Evolutionary conservation across 2,329 filamentous ascomycete species (phyloP), one percentile per base, ranked within the genome.

Genomic region (Esteya vermicola): DNA sequence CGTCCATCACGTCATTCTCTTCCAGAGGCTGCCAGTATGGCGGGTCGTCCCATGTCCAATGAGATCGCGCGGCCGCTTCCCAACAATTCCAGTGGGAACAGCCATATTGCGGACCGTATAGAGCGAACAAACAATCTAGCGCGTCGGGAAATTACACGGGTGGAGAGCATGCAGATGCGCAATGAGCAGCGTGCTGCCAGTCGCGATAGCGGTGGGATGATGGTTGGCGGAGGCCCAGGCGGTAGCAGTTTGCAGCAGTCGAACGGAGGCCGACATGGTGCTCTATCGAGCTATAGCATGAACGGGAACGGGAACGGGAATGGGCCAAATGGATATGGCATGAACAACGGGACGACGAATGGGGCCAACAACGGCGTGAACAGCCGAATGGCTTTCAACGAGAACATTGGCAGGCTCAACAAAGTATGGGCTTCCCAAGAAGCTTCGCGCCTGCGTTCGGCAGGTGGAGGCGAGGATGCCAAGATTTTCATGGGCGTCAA

Each of bases 401-500:
- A 73, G 41, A 64, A 71, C 19, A 60, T 73, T 45, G 62, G 64
- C 39, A 62, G 68, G 2, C 59, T 75, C 19, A 70, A 75, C 46
- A 64, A 65, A 44, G 63, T 75, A 1, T 76, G 72, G 72, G 63
- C 59, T 0, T 59, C 63, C 1, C 70, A 75, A 45, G 70, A 75
- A 50, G 60, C 59, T 3, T 55, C 65, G 9, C 58, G 67, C 4
- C 55, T 64, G 40, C 60, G 59, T 27, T 56, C 56, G 7, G 61
- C 56, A 3, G n/a, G n/a, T n/a, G n/a, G n/a, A n/a, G 54, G 58
- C 9, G 64, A 75, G 14, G 68, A 75, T 19, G 64, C 67, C 40
- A 78, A 73, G 54, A 67, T 73, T 14, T 67, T 72, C 48, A 63
- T 64, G 21, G 74, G 73, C 20, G 58, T 77, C 51, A 77, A 73